A percentile compares a stretch with the other conserved stretches of the same genome.
Conservation (phyloP, 768 basidiomycete genomes). For the Dacryopinax primogenitus region DNA sequence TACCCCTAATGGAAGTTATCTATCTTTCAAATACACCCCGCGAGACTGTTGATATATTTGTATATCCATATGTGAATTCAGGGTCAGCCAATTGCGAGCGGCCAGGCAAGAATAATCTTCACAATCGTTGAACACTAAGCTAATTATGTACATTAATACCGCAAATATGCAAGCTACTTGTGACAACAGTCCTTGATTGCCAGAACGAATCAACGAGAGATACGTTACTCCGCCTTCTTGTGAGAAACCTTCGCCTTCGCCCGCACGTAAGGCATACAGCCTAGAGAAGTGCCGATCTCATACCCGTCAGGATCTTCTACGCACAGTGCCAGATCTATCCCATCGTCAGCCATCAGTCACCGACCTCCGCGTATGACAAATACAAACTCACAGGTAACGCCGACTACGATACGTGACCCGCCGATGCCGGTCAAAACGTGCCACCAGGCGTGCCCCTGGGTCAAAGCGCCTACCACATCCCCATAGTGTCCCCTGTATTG, state of each 20-base stretch:
- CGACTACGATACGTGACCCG: conserved; percentile 12
- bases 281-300: conserved; percentile 10
- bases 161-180: not conserved
- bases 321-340: conserved; percentile 5
- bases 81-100: too few relatives aligned
- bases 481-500: conserved; percentile 43
- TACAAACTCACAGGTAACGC: conserved; percentile 11
- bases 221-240: not conserved
- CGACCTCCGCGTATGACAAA: too few relatives aligned
- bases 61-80: too few relatives aligned
- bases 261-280: conserved; percentile 13
- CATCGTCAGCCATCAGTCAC: too few relatives aligned
- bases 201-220: not conserved
- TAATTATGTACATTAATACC: too few relatives aligned
- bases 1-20: conserved; percentile 3
- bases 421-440: conserved; percentile 43
- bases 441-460: conserved; percentile 60
- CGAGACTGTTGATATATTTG: too few relatives aligned
- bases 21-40: not conserved
- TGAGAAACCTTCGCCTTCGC: not conserved
- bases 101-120: too few relatives aligned
- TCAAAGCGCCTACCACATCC: not conserved
- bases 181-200: not conserved
- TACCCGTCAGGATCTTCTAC: conserved; percentile 4
- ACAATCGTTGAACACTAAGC: too few relatives aligned